Conservation (phyloP, 148 eudicot genomes). For the Heliamphora exappendiculata region DNA sequence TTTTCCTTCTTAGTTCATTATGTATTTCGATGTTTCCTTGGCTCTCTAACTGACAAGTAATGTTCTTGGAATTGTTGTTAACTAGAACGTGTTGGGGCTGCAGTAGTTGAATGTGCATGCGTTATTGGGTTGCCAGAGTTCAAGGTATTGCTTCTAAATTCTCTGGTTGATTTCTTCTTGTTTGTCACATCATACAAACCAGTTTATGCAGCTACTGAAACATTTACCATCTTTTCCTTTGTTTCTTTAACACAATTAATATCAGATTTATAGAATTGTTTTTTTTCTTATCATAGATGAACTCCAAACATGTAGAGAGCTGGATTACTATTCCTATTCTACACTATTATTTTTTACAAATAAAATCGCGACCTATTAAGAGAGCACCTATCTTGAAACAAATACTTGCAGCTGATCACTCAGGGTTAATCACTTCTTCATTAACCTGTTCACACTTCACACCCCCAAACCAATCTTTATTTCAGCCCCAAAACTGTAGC, state of each 20-base stretch:
- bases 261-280: neutral
- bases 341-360: neutral
- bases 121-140: constrained; percentile 86
- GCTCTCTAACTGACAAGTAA: neutral
- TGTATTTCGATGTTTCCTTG: neutral
- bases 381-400: neutral
- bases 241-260: neutral
- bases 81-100: constrained; percentile 77
- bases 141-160: constrained; percentile 42
- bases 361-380: neutral
- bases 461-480: neutral
- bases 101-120: constrained; percentile 88
- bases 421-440: neutral
- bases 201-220: neutral
- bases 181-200: neutral
- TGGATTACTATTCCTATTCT: neutral
- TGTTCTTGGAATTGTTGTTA: neutral
- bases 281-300: neutral
- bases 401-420: neutral
- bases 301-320: neutral
- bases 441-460: neutral
- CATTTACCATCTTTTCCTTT: neutral
- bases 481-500: neutral
- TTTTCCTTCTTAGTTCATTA: neutral
- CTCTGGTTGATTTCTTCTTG: neutral